Base-by-base conservation (phyloP, 163 green algal species). In the Scenedesmus sp. region DNA sequence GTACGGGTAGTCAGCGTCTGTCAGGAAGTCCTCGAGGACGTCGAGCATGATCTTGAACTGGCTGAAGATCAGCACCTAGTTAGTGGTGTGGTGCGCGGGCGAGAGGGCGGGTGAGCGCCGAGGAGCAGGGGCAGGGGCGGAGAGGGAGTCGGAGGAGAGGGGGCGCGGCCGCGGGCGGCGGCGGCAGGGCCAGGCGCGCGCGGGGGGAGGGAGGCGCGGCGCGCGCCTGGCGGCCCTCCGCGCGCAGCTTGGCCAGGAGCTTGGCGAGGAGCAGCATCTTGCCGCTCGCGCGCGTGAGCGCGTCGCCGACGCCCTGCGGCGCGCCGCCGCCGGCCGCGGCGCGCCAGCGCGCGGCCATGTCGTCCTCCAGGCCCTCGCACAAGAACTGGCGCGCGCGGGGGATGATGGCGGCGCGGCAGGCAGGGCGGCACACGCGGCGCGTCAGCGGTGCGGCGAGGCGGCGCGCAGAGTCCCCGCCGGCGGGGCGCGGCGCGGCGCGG, bases 261-360 rank as follows among this genome's bases (percentile, higher is more conserved):
- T 99, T 99, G 80, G 91, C 60, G 70, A 99, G 89, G 72, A 99
- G 89, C 75, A 96, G 64, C 95, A 98, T 98, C 90, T 99, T 98
- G 83, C 95, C 95, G 64, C 76, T 90, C 56, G 86, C 86, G 0
- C 85, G 60, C 39, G 93, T 87, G 56, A 98, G 72, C 66, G 85
- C 54, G 47, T 96, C 86, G 36, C 88, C 28, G 78, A 89, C 81
- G 11, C 11, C 48, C 6, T 0, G 9, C 42, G 60, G 54, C 29
- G 47, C 24, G 34, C 60, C 62, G 10, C 18, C 65, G 0, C 22
- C 75, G 31, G 53, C 70, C 67, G 65, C 70, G 44, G 63, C 54
- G 42, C 83, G 58, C 66, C 45, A 63, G 58, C 80, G 81, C 22
- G 28, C 31, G 18, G 51, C 20, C 33, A 96, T 87, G 86, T 98